phyloP scores from a whole-genome alignment of 2,329 filamentous ascomycete species.

The Scedosporium apiospermum region DNA sequence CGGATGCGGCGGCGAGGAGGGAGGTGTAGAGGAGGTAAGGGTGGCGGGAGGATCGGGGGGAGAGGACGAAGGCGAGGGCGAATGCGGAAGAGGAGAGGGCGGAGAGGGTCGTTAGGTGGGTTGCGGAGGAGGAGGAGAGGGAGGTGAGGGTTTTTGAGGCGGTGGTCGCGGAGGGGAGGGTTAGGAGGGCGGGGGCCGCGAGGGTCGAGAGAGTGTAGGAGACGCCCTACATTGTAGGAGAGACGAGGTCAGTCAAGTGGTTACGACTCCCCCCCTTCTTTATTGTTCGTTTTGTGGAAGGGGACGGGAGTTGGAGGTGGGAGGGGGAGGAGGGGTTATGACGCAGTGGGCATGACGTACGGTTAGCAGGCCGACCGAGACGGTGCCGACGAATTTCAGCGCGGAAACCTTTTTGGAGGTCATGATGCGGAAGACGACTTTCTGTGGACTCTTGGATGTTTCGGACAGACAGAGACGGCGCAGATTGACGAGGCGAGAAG shows the following conservation, averaged over 20 bases:
- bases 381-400: slow-evolving; percentile 87
- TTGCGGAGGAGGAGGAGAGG: slow-evolving; percentile 52
- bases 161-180: slow-evolving; percentile 64
- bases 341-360: slow-evolving; percentile 41
- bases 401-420: slow-evolving; percentile 61
- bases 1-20: slow-evolving; percentile 55
- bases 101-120: slow-evolving; percentile 58
- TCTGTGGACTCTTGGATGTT: background rate
- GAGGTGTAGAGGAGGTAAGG: slow-evolving; percentile 87
- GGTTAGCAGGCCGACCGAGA: slow-evolving; percentile 79
- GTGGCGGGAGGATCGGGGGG: slow-evolving; percentile 65
- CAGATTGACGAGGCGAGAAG: background rate
- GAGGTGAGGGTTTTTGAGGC: slow-evolving; percentile 63
- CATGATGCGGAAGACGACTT: slow-evolving; percentile 32
- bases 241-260: slow-evolving; percentile 1
- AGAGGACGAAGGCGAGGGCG: slow-evolving; percentile 67
- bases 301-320: background rate
- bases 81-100: slow-evolving; percentile 62
- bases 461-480: background rate
- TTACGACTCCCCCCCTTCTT: background rate
- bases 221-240: slow-evolving; percentile 53
- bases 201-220: slow-evolving; percentile 76
- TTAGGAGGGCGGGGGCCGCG: slow-evolving; percentile 70
- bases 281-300: background rate
- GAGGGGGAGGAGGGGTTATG: background rate